Percentiles rank a stretch among this genome's conserved stretches.
phyloP scores from a whole-genome alignment of 2,329 filamentous ascomycete genomes.

The Cytospora chrysosperma region DNA sequence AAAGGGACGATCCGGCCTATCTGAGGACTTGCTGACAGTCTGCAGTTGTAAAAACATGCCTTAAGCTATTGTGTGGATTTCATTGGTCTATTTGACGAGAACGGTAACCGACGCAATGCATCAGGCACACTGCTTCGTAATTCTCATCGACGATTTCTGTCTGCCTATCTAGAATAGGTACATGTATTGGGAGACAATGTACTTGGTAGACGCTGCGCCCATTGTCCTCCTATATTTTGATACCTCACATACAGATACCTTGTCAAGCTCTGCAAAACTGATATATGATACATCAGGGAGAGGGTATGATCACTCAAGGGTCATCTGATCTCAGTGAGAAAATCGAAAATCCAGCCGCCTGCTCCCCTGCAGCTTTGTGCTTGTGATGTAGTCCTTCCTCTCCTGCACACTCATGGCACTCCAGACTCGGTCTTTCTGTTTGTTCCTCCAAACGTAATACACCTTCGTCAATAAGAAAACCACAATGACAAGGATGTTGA shows the following conservation, averaged over 20 bases:
- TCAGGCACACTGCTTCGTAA: neutral
- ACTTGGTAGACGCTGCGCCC: neutral
- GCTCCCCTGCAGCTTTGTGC: conserved; percentile 43
- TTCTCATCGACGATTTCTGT: no score
- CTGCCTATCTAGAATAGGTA: no score
- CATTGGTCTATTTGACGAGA: neutral
- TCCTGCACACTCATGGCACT: conserved; percentile 47
- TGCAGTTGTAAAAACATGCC: neutral
- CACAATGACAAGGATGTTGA: conserved; percentile 49
- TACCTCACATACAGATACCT: neutral
- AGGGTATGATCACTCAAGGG: neutral
- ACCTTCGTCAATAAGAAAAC: conserved; percentile 51
- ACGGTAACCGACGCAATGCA: neutral
- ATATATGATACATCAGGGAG: neutral
- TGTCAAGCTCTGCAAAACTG: neutral
- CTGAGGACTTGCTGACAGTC: no score
- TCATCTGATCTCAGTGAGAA: conserved; percentile 33
- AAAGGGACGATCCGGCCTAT: no score
- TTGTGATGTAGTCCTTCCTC: conserved; percentile 46
- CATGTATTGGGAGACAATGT: neutral
- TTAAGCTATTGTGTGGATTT: neutral
- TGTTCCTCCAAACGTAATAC: conserved; percentile 54
- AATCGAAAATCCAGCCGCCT: conserved; percentile 46
- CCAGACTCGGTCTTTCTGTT: conserved; percentile 47
- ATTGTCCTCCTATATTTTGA: neutral